Evolutionary conservation across 306 rosid species (phyloP).

Genomic region (Arachis stenosperma): DNA sequence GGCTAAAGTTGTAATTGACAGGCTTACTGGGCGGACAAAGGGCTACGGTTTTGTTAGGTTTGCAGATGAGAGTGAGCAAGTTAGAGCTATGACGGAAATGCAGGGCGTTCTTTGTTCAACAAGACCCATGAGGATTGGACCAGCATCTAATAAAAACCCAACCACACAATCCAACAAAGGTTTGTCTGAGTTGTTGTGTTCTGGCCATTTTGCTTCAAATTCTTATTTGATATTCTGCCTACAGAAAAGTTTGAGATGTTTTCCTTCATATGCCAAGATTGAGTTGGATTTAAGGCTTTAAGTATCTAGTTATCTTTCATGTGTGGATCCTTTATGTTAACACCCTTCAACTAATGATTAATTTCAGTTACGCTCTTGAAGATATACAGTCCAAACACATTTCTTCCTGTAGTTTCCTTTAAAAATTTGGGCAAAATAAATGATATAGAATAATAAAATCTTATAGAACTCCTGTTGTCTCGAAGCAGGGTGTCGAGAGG

Average conservation of each 20-base stretch:
- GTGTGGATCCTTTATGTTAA: slow-evolving; percentile 17
- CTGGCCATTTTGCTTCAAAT: not conserved
- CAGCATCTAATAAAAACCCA: slow-evolving; percentile 91
- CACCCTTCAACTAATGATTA: slow-evolving; percentile 32
- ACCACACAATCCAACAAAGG: slow-evolving; percentile 81
- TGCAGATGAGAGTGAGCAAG: slow-evolving; percentile 83
- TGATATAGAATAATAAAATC: slow-evolving; percentile 59
- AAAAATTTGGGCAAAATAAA: slow-evolving; percentile 60
- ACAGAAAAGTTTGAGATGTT: not conserved
- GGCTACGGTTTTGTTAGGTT: slow-evolving; percentile 97
- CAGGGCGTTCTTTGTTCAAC: slow-evolving; percentile 90
- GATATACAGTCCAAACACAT: slow-evolving; percentile 61
- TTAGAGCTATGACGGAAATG: slow-evolving; percentile 93
- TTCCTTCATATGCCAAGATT: not conserved
- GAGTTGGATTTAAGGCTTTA: slow-evolving; percentile 10
- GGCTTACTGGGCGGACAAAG: slow-evolving; percentile 88
- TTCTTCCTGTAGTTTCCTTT: slow-evolving; percentile 65
- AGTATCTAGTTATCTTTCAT: slow-evolving; percentile 19
- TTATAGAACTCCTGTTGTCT: slow-evolving; percentile 89
- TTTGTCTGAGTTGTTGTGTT: slow-evolving; percentile 39
- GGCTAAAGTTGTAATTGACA: slow-evolving; percentile 93
- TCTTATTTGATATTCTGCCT: slow-evolving; percentile 14
- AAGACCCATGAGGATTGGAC: slow-evolving; percentile 95
- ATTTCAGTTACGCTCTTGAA: slow-evolving; percentile 55
- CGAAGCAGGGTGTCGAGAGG: slow-evolving; percentile 96